A percentile compares a stretch with the other conserved stretches of the same genome.
Evolutionary conservation across 345 rosid species (phyloP).

Genomic region (Euphorbia lathyris): DNA sequence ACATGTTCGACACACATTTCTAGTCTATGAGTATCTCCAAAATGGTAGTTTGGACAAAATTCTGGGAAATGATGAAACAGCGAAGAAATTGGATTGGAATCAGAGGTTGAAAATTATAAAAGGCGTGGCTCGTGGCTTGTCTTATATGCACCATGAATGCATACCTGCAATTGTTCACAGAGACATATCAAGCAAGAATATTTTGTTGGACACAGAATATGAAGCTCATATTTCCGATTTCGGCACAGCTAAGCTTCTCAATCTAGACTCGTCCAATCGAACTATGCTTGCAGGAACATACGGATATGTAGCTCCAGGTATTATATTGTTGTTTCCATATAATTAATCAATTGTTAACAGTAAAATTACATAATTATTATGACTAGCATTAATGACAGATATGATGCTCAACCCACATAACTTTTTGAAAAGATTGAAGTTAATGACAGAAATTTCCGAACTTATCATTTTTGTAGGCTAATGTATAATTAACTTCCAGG

Average conservation of each 20-base stretch:
- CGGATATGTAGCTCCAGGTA: constrained; percentile 23
- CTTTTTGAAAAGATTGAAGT: too few relatives aligned
- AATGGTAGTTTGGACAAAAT: constrained; percentile 26
- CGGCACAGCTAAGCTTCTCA: constrained; percentile 14
- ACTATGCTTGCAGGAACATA: constrained; percentile 13
- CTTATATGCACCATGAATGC: constrained; percentile 15
- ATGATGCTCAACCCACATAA: too few relatives aligned
- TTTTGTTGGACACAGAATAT: constrained; percentile 8
- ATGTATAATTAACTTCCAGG: too few relatives aligned
- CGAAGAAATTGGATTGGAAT: constrained; percentile 24
- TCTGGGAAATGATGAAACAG: constrained; percentile 8
- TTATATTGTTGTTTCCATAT: neutral
- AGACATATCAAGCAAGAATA: constrained; percentile 15
- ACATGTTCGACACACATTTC: constrained; percentile 14
- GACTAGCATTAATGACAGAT: too few relatives aligned
- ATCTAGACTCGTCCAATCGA: neutral
- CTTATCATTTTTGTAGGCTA: too few relatives aligned
- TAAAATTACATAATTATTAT: too few relatives aligned
- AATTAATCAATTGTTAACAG: neutral
- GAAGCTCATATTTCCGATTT: constrained; percentile 19
- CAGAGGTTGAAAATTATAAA: constrained; percentile 17
- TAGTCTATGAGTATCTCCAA: constrained; percentile 36
- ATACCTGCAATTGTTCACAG: constrained; percentile 5
- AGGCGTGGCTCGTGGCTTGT: constrained; percentile 12
- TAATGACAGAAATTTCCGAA: too few relatives aligned